phyloP scores from a whole-genome alignment of 2,329 filamentous ascomycete species.

The Penicillium sp. region DNA sequence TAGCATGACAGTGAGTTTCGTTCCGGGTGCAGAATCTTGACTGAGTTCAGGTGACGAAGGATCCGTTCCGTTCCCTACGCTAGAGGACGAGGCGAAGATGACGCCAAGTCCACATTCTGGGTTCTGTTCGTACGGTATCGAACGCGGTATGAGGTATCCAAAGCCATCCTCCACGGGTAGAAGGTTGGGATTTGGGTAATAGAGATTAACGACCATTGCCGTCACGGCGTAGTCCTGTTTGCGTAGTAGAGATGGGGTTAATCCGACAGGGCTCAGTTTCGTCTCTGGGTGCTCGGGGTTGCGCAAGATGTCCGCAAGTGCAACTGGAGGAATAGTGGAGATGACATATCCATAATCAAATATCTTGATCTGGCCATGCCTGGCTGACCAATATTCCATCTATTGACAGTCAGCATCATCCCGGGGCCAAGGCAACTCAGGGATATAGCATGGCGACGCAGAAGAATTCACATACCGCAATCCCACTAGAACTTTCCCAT shows the following conservation, averaged over 20 bases:
- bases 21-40: conserved; percentile 59
- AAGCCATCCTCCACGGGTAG: conserved; percentile 67
- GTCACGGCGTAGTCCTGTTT: conserved; percentile 63
- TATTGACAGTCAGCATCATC: conserved; percentile 12
- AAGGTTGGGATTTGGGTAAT: conserved; percentile 66
- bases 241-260: conserved; percentile 17
- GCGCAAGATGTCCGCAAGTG: conserved; percentile 26
- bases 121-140: conserved; percentile 68
- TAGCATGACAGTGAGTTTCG: conserved; percentile 90
- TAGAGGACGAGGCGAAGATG: conserved; percentile 78
- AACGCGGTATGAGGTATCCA: conserved; percentile 85
- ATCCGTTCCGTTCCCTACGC: conserved; percentile 43
- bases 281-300: conserved; percentile 10
- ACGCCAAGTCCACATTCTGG: conserved; percentile 83
- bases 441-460: not conserved
- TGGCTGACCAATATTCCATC: conserved; percentile 15
- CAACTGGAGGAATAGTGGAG: conserved; percentile 32
- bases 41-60: not conserved
- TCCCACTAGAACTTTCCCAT: no score
- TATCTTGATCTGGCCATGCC: not conserved
- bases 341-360: conserved; percentile 32
- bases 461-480: not conserved
- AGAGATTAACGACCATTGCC: conserved; percentile 91
- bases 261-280: not conserved
- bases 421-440: not conserved